Conservation (phyloP, 257 asterid genomes). For the Lycium ferocissimum region DNA sequence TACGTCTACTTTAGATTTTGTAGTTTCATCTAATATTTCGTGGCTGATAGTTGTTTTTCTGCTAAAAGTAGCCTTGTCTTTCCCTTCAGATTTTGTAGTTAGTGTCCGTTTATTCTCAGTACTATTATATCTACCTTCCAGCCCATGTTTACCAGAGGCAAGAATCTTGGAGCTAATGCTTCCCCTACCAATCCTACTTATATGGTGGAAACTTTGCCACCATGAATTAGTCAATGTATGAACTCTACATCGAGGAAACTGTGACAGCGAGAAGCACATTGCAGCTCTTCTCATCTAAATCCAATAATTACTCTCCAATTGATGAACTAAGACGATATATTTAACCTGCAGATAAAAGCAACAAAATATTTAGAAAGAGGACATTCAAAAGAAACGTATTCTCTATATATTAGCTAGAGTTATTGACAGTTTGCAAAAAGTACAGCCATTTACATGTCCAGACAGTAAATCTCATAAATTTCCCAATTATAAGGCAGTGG, state of each 20-base stretch:
- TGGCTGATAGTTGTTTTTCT: constrained; percentile 40
- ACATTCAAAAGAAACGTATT: background rate
- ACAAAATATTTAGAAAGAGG: constrained; percentile 10
- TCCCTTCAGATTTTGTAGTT: constrained; percentile 54
- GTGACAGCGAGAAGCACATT: constrained; percentile 84
- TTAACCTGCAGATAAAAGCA: constrained; percentile 54
- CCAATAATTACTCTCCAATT: constrained; percentile 34
- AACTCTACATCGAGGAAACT: constrained; percentile 68
- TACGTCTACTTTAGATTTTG: constrained; percentile 25
- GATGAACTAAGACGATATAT: constrained; percentile 30
- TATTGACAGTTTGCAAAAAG: background rate
- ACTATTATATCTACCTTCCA: constrained; percentile 64
- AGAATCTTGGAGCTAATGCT: constrained; percentile 54
- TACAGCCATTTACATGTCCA: background rate
- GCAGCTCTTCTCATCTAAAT: constrained; percentile 63
- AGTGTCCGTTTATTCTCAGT: constrained; percentile 60
- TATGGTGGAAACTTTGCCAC: constrained; percentile 54
- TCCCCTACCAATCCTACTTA: constrained; percentile 44
- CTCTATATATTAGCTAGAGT: background rate
- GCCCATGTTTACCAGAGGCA: constrained; percentile 57
- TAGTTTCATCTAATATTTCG: constrained; percentile 38
- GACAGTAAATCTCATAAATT: background rate
- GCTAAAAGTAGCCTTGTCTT: constrained; percentile 42
- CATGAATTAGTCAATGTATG: constrained; percentile 65
- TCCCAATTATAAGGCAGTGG: background rate